phyloP scores from a whole-genome alignment of 306 rosid species.

The Senna tora region DNA sequence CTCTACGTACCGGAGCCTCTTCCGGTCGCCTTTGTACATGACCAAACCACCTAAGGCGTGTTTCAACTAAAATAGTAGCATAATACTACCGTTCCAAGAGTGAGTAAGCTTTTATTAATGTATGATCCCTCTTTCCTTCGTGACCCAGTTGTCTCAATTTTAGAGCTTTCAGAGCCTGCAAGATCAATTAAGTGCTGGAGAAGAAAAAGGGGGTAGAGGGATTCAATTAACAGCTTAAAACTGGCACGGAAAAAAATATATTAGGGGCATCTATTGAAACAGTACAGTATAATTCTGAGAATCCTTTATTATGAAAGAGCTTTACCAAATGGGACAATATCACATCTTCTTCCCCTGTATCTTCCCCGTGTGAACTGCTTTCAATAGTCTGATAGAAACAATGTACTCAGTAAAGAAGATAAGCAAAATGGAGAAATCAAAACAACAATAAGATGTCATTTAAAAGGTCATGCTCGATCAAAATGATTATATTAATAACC shows the following conservation, averaged over 20 bases:
- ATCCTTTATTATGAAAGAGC: constrained; percentile 11
- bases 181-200: constrained; percentile 95
- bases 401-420: constrained; percentile 15
- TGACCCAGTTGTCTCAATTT: constrained; percentile 84
- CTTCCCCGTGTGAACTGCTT: constrained; percentile 76
- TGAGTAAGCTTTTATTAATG: constrained; percentile 86
- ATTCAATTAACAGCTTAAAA: constrained; percentile 18
- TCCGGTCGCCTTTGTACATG: too few species aligned
- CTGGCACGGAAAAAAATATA: not conserved
- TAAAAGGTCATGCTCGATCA: constrained; percentile 9
- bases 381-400: constrained; percentile 69
- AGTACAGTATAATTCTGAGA: not conserved
- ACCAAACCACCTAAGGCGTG: too few species aligned
- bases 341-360: constrained; percentile 78
- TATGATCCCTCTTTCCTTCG: constrained; percentile 91
- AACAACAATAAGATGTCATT: not conserved
- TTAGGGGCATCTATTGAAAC: constrained; percentile 18
- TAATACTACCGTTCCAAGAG: constrained; percentile 83
- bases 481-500: constrained; percentile 9
- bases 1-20: too few species aligned
- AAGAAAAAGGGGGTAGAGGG: constrained; percentile 33
- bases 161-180: constrained; percentile 96
- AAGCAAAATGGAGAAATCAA: constrained; percentile 10
- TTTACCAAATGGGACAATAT: constrained; percentile 80
- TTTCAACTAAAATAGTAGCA: constrained; percentile 24